A percentile compares a stretch with the other conserved stretches of the same genome.
Conservation (phyloP, 2,329 filamentous ascomycete species). For the Xylariomycetidae sp. region DNA sequence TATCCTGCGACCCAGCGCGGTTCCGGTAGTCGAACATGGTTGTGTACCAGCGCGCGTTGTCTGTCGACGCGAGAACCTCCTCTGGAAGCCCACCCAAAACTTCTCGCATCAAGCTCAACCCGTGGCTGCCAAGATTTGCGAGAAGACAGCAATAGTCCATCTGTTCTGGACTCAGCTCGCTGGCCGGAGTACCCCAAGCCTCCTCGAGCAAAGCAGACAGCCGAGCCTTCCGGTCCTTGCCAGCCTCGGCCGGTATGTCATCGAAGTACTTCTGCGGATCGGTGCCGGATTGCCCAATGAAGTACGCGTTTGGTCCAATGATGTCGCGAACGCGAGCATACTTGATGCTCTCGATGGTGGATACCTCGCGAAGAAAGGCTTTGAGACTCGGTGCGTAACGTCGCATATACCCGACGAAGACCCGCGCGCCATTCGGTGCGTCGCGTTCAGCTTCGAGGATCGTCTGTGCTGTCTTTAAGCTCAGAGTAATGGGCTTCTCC, state of each 20-base stretch:
- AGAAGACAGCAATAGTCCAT: conserved; percentile 35
- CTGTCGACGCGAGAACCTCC: too few species aligned
- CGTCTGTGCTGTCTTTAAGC: conserved; percentile 32
- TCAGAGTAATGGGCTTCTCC: conserved; percentile 49
- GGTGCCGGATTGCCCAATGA: conserved; percentile 42
- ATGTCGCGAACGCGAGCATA: conserved; percentile 46
- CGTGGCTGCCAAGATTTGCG: conserved; percentile 45
- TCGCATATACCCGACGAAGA: conserved; percentile 53
- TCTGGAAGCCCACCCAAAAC: too few species aligned
- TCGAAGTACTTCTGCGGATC: conserved; percentile 34
- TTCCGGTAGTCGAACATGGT: conserved; percentile 8
- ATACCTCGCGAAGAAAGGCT: conserved; percentile 44
- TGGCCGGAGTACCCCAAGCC: conserved; percentile 27
- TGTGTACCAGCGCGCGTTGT: conserved; percentile 8
- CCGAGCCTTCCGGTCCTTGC: conserved; percentile 14
- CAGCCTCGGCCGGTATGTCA: conserved; percentile 17
- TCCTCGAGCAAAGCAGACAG: conserved; percentile 25
- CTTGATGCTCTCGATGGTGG: conserved; percentile 36
- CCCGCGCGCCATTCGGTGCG: conserved; percentile 27
- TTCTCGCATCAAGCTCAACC: conserved; percentile 49
- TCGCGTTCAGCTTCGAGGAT: conserved; percentile 40
- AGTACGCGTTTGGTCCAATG: conserved; percentile 46
- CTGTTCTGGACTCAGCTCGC: conserved; percentile 22
- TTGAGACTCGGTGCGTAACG: conserved; percentile 47
- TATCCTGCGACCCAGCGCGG: conserved; percentile 17